Conservation (phyloP, 345 rosid genomes). For the Moricandia moricandioides region DNA sequence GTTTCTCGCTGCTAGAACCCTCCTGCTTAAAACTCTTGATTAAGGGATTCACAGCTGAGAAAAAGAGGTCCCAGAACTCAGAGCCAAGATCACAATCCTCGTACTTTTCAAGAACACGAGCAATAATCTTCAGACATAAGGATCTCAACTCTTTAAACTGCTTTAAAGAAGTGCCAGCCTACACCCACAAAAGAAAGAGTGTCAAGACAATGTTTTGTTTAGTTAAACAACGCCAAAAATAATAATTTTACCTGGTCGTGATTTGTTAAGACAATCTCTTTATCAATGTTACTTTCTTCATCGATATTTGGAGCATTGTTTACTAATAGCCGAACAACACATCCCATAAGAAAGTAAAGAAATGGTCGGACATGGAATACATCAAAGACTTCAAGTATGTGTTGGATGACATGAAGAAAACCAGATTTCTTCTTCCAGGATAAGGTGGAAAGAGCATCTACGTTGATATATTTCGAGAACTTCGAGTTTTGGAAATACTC, state of each 20-base stretch:
- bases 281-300: slow-evolving; percentile 33
- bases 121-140: slow-evolving; percentile 62
- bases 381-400: slow-evolving; percentile 60
- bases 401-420: slow-evolving; percentile 73
- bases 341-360: slow-evolving; percentile 72
- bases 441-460: slow-evolving; percentile 49
- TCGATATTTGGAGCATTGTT: slow-evolving; percentile 48
- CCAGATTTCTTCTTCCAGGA: slow-evolving; percentile 64
- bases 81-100: slow-evolving; percentile 65
- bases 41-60: slow-evolving; percentile 60
- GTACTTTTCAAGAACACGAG: slow-evolving; percentile 59
- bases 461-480: slow-evolving; percentile 47
- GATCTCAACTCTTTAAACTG: slow-evolving; percentile 78
- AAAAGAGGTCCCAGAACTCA: slow-evolving; percentile 81
- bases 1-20: slow-evolving; percentile 86
- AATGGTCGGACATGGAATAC: slow-evolving; percentile 61
- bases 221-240: background rate
- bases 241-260: slow-evolving; percentile 44
- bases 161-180: slow-evolving; percentile 46
- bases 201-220: background rate
- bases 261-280: slow-evolving; percentile 29
- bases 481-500: slow-evolving; percentile 42
- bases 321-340: slow-evolving; percentile 59
- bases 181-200: slow-evolving; percentile 33
- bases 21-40: slow-evolving; percentile 72